These are phyloP conservation scores for Trametes versicolor DNA, from an alignment of 1,284 basidiomycete genomes.

Conservation along the genomic window DNA sequence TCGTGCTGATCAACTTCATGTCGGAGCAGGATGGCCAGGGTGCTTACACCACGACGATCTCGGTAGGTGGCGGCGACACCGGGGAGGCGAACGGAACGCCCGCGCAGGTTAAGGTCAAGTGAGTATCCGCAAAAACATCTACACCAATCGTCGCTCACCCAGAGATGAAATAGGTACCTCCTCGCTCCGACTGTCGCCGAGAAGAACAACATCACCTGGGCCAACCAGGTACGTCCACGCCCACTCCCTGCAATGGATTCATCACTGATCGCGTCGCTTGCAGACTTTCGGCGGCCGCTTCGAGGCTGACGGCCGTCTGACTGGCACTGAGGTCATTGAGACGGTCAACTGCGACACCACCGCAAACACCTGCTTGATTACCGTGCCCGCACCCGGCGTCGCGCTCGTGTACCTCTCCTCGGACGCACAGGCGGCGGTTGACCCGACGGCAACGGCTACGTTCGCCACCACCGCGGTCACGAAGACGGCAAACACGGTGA, in stretches of 20 bases:
- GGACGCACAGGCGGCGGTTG: constrained; percentile 47
- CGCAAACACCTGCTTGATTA: constrained; percentile 54
- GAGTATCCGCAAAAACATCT: constrained; percentile 33
- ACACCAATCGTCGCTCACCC: constrained; percentile 5
- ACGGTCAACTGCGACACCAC: constrained; percentile 55
- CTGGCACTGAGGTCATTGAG: constrained; percentile 50
- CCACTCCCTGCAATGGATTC: background rate
- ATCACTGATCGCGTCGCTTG: constrained; percentile 4
- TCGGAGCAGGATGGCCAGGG: constrained; percentile 60
- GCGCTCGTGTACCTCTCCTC: constrained; percentile 63
- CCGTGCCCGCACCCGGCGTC: constrained; percentile 61
- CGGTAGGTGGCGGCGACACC: constrained; percentile 54
- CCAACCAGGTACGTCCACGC: constrained; percentile 46
- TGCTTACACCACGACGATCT: constrained; percentile 57
- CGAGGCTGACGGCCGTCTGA: constrained; percentile 61
- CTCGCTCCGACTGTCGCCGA: constrained; percentile 61
- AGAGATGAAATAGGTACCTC: constrained; percentile 54
- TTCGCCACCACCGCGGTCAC: constrained; percentile 51
- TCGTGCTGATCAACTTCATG: constrained; percentile 77
- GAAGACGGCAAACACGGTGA: constrained; percentile 41
- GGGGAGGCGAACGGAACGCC: constrained; percentile 50
- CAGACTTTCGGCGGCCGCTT: constrained; percentile 77
- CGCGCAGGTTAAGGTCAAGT: constrained; percentile 59
- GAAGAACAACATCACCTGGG: constrained; percentile 80
- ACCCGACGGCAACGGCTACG: constrained; percentile 47